phyloP scores from a whole-genome alignment of 2,329 filamentous ascomycete species.

The Leptoxyphium fumago region DNA sequence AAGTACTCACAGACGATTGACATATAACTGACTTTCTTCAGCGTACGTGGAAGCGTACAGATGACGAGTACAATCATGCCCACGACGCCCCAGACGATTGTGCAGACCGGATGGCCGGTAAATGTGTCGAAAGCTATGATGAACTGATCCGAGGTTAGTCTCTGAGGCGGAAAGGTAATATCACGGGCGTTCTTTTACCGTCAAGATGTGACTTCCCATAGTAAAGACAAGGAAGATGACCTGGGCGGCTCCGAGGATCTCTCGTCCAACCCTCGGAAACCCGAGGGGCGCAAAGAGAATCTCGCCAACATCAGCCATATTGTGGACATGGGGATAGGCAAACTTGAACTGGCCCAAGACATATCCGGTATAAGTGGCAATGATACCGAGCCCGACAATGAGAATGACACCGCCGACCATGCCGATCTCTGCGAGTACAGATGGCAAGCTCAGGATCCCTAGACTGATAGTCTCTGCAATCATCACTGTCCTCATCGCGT shows the following conservation, averaged over 20 bases:
- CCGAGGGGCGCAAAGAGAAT: slow-evolving; percentile 47
- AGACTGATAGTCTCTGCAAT: slow-evolving; percentile 44
- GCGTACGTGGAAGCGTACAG: slow-evolving; percentile 45
- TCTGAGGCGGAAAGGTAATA: too few species aligned
- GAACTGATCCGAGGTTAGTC: slow-evolving; percentile 23
- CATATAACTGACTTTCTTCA: slow-evolving; percentile 48
- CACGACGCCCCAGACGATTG: slow-evolving; percentile 48
- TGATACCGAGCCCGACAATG: slow-evolving; percentile 37
- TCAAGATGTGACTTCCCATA: slow-evolving; percentile 54
- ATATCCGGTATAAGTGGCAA: slow-evolving; percentile 47
- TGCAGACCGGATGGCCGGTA: slow-evolving; percentile 47
- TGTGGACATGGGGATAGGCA: slow-evolving; percentile 34
- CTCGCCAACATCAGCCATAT: slow-evolving; percentile 54
- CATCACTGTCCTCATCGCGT: slow-evolving; percentile 25
- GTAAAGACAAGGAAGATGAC: slow-evolving; percentile 53
- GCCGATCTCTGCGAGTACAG: slow-evolving; percentile 37
- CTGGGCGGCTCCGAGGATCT: slow-evolving; percentile 49
- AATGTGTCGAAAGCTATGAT: slow-evolving; percentile 56
- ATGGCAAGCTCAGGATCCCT: slow-evolving; percentile 41
- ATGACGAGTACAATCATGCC: slow-evolving; percentile 44
- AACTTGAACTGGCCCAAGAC: slow-evolving; percentile 45
- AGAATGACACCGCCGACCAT: slow-evolving; percentile 41
- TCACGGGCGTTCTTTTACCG: slow-evolving; percentile 12
- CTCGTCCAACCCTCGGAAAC: slow-evolving; percentile 24
- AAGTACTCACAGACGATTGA: slow-evolving; percentile 40